Base-by-base conservation (phyloP, 306 rosid species). In the Mimosa bimucronata region DNA sequence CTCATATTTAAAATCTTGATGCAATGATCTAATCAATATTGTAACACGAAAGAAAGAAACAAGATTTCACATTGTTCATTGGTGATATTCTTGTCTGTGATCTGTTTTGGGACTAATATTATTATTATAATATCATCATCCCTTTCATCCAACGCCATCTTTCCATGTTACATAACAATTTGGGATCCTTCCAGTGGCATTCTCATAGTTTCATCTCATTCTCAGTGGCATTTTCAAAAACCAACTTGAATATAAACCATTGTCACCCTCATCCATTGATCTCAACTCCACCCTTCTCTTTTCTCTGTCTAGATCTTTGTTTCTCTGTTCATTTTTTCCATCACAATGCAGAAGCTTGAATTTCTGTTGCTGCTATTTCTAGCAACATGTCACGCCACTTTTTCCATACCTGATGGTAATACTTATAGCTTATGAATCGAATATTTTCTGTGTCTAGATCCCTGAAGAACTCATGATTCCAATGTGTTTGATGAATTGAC, bases 351-450 rank as follows among this genome's bases (percentile, higher is more conserved):
- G 79, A 87, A 85, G 41, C 77, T 86, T 71, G 82, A 83, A 34
- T 38, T 85, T 76, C 46, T 88, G 8, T 3, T 82, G 31, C 38
- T 86, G 82, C 71, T 92, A 1, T 62, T 90, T 34, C 81, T 88
- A 44, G 81, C 93, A 42, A 76, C 86, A 29, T 76, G 86, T 75
- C 85, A 82, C 18, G 46, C 81, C 46, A 85, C 84, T 58, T 77
- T 86, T 1, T 79, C 88, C n/a, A 2, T 60, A 79, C 84, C 75
- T 0, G 89, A 88, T 66, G 97, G 95, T 92, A 37, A 21, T 12
- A 23, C 38, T 34, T 2, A 34, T 34, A 34, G 5, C 5, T 6
- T 55, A 11, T 55, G 14, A 19, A 53, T 53, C 60, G 2, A 14
- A 19, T 6, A 53, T 58, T 10, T n/a, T n/a, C n/a, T n/a, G n/a